Evolutionary conservation across 2,329 filamentous ascomycete genomes (phyloP).

Genomic region (Bipolaris zeicola): DNA sequence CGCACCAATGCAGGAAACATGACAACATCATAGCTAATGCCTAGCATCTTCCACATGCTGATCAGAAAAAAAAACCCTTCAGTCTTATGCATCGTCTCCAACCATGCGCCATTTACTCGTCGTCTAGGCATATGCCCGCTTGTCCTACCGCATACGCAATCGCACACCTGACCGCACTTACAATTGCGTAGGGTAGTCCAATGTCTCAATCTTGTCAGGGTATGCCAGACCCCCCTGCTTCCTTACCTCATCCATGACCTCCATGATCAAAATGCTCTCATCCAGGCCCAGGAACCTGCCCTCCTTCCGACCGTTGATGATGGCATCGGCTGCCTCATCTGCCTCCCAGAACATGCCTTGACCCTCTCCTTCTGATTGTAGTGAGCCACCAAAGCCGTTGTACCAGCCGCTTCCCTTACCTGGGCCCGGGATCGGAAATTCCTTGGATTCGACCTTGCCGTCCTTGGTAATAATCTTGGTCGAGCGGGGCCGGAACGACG

Average conservation of each 20-base stretch:
- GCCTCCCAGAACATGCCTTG: conserved; percentile 92
- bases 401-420: conserved; percentile 55
- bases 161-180: conserved; percentile 11
- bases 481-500: conserved; percentile 70
- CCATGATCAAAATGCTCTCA: conserved; percentile 87
- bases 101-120: not conserved
- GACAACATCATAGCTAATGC: too few species aligned
- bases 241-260: conserved; percentile 73
- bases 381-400: conserved; percentile 53
- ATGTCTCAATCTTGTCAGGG: conserved; percentile 68
- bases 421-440: conserved; percentile 54
- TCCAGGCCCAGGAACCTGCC: conserved; percentile 67
- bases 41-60: too few species aligned
- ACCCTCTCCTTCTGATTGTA: conserved; percentile 62
- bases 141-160: not conserved
- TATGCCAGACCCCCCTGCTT: conserved; percentile 67
- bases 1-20: too few species aligned
- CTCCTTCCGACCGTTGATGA: conserved; percentile 78
- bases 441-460: conserved; percentile 55
- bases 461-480: conserved; percentile 66
- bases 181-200: conserved; percentile 40
- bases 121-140: not conserved
- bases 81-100: not conserved
- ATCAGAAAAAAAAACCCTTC: too few species aligned
- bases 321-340: conserved; percentile 74